phyloP scores from a whole-genome alignment of 176 grass and related monocot genomes.

The Aegilops longissima region DNA sequence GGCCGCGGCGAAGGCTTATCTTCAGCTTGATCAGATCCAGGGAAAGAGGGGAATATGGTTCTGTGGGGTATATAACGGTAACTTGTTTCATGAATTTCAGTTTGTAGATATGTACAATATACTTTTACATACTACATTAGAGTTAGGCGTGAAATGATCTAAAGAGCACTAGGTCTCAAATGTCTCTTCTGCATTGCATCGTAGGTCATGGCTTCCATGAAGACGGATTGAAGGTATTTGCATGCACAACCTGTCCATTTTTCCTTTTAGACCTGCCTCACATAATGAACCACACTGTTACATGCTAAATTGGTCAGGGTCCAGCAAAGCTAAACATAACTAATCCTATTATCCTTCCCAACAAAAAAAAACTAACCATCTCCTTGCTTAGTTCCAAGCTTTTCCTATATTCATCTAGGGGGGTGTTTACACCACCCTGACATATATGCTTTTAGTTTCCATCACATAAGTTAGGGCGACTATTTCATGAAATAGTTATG shows the following conservation, averaged over 20 bases:
- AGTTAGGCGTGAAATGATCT: background rate
- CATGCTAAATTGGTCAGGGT: background rate
- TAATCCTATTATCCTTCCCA: background rate
- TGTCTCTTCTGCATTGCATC: background rate
- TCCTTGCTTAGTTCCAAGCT: background rate
- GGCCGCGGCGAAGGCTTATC: background rate
- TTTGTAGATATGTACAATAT: background rate
- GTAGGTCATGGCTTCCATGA: background rate
- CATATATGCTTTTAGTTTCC: background rate
- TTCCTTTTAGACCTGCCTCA: background rate
- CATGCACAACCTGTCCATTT: background rate
- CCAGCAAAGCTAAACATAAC: background rate
- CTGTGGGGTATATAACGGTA: background rate
- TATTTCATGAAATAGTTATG: background rate
- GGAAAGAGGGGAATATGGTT: slow-evolving; percentile 14
- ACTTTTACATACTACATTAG: background rate
- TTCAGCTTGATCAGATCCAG: background rate
- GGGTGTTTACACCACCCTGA: background rate
- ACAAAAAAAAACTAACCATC: background rate
- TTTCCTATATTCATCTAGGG: background rate
- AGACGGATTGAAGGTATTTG: background rate
- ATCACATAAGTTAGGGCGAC: background rate
- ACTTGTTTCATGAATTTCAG: background rate
- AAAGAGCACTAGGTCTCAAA: background rate
- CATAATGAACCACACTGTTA: background rate